Base-by-base conservation (phyloP, 2,329 filamentous ascomycete species). In the Penicillium sp. region DNA sequence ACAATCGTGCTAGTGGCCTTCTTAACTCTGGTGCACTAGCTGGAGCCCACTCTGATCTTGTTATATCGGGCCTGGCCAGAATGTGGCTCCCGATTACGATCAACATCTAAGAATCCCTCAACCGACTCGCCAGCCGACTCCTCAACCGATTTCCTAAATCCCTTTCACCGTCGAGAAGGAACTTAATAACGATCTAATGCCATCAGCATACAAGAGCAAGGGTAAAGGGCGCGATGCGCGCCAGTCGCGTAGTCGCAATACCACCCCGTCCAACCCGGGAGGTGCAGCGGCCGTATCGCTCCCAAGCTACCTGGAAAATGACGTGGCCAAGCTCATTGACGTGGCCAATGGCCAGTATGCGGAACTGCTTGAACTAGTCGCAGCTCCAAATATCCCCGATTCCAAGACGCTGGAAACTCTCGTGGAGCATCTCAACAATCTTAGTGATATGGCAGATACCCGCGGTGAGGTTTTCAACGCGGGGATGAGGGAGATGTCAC, bases 221-320 rank as follows among this genome's bases (percentile, higher is more conserved):
- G 74, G 78, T 46, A 84, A 84, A 68, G 77, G 75, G 48, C 80
- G 79, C 60, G 81, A 84, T 58, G 75, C 77, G 41, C 76, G 79
- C 53, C 79, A 78, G 41, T 84, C 84, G 48, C 80, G 81, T 60
- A 87, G 84, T 65, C 83, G 86, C 62, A 87, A 87, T 67, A 85
- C 84, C 16, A 88, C 86, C 3, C 86, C 86, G 21, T 81, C 82
- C 60, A 85, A 84, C 21, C 77, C 79, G 33, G 73, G 78, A 64
- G 80, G 80, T 59, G 74, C 77, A 37, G 78, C 79, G 62, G 72
- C 73, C 19, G 63, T 63, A 16, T 65, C 71, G 11, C 62, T 71
- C n/a, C 71, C 80, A 4, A 77, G 80, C 41, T 86, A 86, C 70
- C 80, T 87, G 54, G 79, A 84, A 39, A 82, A 82, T 48, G 77